Conservation (phyloP, 352 stramenopile species). For the Pythium coloratum region DNA sequence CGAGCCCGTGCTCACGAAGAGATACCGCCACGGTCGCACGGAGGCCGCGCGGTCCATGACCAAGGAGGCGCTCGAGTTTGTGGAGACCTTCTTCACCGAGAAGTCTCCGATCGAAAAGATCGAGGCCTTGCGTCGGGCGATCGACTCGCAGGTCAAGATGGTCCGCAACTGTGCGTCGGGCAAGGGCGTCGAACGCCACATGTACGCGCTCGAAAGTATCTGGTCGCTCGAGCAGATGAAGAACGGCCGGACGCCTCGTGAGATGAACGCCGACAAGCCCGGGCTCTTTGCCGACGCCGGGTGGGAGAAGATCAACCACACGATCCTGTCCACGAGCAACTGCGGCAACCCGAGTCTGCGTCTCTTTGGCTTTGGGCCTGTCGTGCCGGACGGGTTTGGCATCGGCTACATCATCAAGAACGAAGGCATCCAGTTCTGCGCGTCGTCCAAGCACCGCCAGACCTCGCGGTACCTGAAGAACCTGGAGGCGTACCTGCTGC, state of each 20-base stretch:
- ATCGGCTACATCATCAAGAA: slow-evolving; percentile 99
- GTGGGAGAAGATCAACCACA: slow-evolving; percentile 93
- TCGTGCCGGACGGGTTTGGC: slow-evolving; percentile 94
- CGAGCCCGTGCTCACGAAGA: slow-evolving; percentile 95
- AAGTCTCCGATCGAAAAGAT: slow-evolving; percentile 89
- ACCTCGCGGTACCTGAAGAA: slow-evolving; percentile 85
- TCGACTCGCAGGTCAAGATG: slow-evolving; percentile 85
- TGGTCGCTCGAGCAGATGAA: slow-evolving; percentile 59
- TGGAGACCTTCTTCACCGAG: slow-evolving; percentile 86
- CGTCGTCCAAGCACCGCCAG: slow-evolving; percentile 79
- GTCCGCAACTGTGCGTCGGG: slow-evolving; percentile 88
- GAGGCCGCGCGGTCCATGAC: slow-evolving; percentile 94
- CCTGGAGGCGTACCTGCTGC: slow-evolving; percentile 74
- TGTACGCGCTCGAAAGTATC: slow-evolving; percentile 94
- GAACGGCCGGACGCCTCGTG: slow-evolving; percentile 15
- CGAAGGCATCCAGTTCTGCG: slow-evolving; percentile 88
- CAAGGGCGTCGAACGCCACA: slow-evolving; percentile 92
- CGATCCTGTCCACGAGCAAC: slow-evolving; percentile 95
- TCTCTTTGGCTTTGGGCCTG: slow-evolving; percentile 93
- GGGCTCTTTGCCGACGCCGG: slow-evolving; percentile 89
- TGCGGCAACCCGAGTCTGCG: slow-evolving; percentile 95
- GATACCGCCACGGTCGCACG: slow-evolving; percentile 93
- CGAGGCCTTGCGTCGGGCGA: slow-evolving; percentile 80
- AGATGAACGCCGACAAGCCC: slow-evolving; percentile 38
- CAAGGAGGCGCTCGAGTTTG: slow-evolving; percentile 84